phyloP scores from a whole-genome alignment of 768 basidiomycete species.

The Harrya chromipes region DNA sequence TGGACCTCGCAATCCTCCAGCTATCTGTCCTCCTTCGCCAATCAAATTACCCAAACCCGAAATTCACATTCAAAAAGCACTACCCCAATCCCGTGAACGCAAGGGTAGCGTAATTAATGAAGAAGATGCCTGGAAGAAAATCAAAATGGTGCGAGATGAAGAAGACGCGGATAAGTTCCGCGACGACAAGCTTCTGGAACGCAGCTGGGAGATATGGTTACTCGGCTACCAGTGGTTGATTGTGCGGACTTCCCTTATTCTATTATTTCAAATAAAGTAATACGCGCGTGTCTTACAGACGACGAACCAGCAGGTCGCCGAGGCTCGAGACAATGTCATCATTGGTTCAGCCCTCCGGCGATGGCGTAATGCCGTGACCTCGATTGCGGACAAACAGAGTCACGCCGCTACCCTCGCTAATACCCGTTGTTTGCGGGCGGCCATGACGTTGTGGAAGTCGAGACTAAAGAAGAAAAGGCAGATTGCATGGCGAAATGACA shows the following conservation, averaged over 20 bases:
- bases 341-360: slow-evolving; percentile 54
- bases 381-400: slow-evolving; percentile 37
- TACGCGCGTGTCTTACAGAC: slow-evolving; percentile 41
- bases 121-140: slow-evolving; percentile 76
- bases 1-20: slow-evolving; percentile 11
- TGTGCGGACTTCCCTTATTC: slow-evolving; percentile 43
- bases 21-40: slow-evolving; percentile 26
- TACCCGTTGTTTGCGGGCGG: slow-evolving; percentile 39
- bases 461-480: slow-evolving; percentile 55
- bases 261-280: slow-evolving; percentile 14
- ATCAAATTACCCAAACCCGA: slow-evolving; percentile 29
- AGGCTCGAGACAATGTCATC: slow-evolving; percentile 66
- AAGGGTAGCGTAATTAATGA: slow-evolving; percentile 57
- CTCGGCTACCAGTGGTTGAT: slow-evolving; percentile 69
- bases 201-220: slow-evolving; percentile 75
- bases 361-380: slow-evolving; percentile 51
- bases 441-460: slow-evolving; percentile 51
- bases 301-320: slow-evolving; percentile 64
- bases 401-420: slow-evolving; percentile 46
- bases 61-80: slow-evolving; percentile 12
- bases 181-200: slow-evolving; percentile 58
- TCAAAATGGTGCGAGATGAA: slow-evolving; percentile 67
- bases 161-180: slow-evolving; percentile 68
- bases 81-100: slow-evolving; percentile 34
- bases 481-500: slow-evolving; percentile 60